phyloP scores from a whole-genome alignment of 129 eudicot species.

The Centaurea solstitialis region DNA sequence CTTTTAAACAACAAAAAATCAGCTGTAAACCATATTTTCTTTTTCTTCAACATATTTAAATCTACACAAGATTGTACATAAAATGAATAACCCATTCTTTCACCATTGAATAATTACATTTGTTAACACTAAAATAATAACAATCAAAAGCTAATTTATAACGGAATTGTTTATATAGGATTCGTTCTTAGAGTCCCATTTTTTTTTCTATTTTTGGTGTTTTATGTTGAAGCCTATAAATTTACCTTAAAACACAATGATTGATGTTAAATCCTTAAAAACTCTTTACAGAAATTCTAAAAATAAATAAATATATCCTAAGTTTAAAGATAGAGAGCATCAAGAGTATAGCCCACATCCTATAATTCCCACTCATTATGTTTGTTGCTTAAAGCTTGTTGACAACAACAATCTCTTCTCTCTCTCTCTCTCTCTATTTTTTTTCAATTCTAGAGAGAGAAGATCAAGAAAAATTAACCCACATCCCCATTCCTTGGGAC shows the following conservation, averaged over 20 bases:
- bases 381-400: conserved; percentile 67
- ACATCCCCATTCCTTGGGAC: conserved; percentile 10
- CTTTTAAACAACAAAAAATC: too few species aligned
- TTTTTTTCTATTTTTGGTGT: neutral
- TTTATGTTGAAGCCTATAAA: neutral
- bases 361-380: conserved; percentile 75
- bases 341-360: conserved; percentile 36
- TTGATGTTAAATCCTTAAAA: conserved; percentile 8
- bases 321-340: conserved; percentile 6
- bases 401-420: conserved; percentile 26
- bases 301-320: conserved; percentile 1
- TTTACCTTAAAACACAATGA: neutral
- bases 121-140: too few species aligned
- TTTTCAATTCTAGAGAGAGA: conserved; percentile 15
- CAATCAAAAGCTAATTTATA: neutral
- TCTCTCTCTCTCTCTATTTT: conserved; percentile 7
- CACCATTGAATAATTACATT: too few species aligned
- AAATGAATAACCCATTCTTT: too few species aligned
- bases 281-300: neutral
- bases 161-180: neutral
- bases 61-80: too few species aligned
- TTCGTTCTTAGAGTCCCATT: neutral
- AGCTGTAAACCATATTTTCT: too few species aligned
- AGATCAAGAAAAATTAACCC: conserved; percentile 1
- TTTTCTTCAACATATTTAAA: too few species aligned